Evolutionary conservation across 306 rosid genomes (phyloP), one percentile per base, ranked within the genome.

Genomic region (Delonix regia): DNA sequence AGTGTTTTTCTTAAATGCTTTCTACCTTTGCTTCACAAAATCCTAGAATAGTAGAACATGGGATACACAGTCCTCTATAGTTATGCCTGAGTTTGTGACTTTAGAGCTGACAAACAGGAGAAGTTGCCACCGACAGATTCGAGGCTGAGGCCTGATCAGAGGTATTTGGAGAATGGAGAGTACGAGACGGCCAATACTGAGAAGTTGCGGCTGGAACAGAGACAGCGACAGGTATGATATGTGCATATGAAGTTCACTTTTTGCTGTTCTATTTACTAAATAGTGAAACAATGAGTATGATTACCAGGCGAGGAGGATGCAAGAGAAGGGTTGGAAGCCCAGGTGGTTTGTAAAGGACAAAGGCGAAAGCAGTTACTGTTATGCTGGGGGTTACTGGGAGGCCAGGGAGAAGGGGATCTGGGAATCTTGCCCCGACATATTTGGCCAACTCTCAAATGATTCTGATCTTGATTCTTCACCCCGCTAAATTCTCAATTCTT

Each of bases 81-180:
- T 72, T 21, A 42, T 16, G 36, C 22, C 16, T 62, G 21, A 34
- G 44, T 16, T 61, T 63, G 45, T 63, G 73, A 77, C 57, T 24
- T 71, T 16, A 28, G 21, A 41, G 18, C 69, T 76, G 5, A 13
- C 56, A 48, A 67, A 81, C 89, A 91, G 97, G 88, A 85, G 77
- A 88, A 75, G 85, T 85, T 91, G 74, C 92, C 97, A 16, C 92
- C 97, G 16, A 91, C 97, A 52, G 94, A 91, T 89, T 91, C 94
- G 34, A 91, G 97, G 77, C 84, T 89, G n/a, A 88, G 97, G 59
- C 97, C 97, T 11, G 94, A 89, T 82, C 97, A 89, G 73, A 89
- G 92, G 78, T 87, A 67, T 86, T 79, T 91, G 70, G 97, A 91
- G 85, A 89, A 89, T 73, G 97, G 97, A 66, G 92, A 91, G 80